Evolutionary conservation across 192 early-diverging fungal genomes (phyloP).

Genomic region (Coemansia sp.): DNA sequence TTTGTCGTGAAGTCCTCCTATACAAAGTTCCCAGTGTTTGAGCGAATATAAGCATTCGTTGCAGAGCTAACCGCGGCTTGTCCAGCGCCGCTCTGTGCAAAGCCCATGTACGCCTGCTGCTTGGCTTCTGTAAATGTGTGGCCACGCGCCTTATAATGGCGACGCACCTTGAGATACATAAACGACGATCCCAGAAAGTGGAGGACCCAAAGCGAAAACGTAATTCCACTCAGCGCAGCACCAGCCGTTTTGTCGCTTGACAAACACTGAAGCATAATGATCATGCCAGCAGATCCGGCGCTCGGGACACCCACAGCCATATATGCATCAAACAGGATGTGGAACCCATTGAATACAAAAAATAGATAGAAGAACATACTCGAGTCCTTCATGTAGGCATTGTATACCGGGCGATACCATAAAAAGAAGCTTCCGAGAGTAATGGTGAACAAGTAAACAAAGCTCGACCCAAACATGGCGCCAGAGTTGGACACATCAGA

Average conservation of each 20-base stretch:
- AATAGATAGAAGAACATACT: slow-evolving; percentile 85
- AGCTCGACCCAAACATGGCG: slow-evolving; percentile 76
- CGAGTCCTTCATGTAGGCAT: slow-evolving; percentile 83
- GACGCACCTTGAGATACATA: slow-evolving; percentile 60
- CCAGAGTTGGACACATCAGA: slow-evolving; percentile 65
- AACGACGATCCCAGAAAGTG: slow-evolving; percentile 64
- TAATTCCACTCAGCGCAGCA: slow-evolving; percentile 65
- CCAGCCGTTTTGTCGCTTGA: slow-evolving; percentile 65
- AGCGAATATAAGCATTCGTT: slow-evolving; percentile 39
- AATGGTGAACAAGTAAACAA: slow-evolving; percentile 75
- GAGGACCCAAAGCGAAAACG: slow-evolving; percentile 66
- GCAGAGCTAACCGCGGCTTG: slow-evolving; percentile 42
- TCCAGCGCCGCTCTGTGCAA: slow-evolving; percentile 58
- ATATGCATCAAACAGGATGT: slow-evolving; percentile 76
- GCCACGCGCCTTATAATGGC: slow-evolving; percentile 67
- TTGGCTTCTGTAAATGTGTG: slow-evolving; percentile 75
- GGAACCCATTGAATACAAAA: slow-evolving; percentile 85
- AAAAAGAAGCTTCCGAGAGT: slow-evolving; percentile 73
- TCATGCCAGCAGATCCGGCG: slow-evolving; percentile 78
- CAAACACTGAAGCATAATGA: slow-evolving; percentile 72
- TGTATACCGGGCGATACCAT: slow-evolving; percentile 89
- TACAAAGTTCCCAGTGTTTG: slow-evolving; percentile 48
- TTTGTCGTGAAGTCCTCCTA: slow-evolving; percentile 1
- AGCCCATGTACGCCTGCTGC: slow-evolving; percentile 59
- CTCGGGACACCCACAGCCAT: slow-evolving; percentile 86